phyloP scores from a whole-genome alignment of 371 early-diverging fungal genomes.

The Massospora cicadina region DNA sequence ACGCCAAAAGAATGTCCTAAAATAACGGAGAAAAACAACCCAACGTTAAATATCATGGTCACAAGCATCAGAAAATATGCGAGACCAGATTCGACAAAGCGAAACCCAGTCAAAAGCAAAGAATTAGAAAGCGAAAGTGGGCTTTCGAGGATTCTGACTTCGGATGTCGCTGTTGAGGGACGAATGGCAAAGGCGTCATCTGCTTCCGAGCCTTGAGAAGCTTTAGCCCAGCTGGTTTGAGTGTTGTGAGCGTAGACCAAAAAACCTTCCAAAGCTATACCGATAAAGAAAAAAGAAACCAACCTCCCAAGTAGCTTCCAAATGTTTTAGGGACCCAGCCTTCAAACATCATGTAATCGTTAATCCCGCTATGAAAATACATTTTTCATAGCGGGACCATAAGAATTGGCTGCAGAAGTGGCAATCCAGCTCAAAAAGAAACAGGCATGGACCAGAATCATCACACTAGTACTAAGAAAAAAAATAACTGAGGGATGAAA shows the following conservation, averaged over 20 bases:
- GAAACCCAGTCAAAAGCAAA: conserved; percentile 2
- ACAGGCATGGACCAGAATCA: no score
- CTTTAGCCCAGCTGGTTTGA: conserved; percentile 9
- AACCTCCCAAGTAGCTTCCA: conserved; percentile 11
- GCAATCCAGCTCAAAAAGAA: no score
- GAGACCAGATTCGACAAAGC: conserved; percentile 14
- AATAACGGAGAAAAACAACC: conserved; percentile 25
- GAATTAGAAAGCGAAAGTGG: not conserved
- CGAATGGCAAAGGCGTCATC: not conserved
- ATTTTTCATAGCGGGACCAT: no score
- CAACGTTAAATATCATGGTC: conserved; percentile 35
- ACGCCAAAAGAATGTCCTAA: conserved; percentile 24
- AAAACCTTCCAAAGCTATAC: conserved; percentile 11
- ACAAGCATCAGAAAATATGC: conserved; percentile 30
- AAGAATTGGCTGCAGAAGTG: conserved; percentile 17
- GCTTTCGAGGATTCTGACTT: not conserved
- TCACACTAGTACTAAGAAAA: no score
- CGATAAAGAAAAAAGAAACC: conserved; percentile 14
- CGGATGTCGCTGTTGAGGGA: not conserved
- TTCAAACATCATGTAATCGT: conserved; percentile 21
- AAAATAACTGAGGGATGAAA: no score
- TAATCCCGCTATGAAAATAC: conserved; percentile 29
- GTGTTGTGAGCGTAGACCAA: conserved; percentile 10
- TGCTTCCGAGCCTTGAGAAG: not conserved
- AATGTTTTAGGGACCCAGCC: conserved; percentile 13